Evolutionary conservation across 129 eudicot genomes (phyloP), one percentile per base, ranked within the genome.

Genomic region (Silybum marianum): DNA sequence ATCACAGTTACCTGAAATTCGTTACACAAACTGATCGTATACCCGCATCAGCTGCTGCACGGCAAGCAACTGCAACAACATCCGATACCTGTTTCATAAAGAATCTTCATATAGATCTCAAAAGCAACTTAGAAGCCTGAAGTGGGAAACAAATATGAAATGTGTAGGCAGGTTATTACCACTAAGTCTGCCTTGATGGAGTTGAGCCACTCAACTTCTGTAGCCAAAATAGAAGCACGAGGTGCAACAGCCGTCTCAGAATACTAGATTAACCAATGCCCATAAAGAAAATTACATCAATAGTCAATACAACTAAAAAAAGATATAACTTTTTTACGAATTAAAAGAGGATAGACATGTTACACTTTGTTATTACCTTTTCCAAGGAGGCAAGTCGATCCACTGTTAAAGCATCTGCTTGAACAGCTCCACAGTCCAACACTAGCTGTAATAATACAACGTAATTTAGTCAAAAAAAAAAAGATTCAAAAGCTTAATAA

Each of bases 11-110:
- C 99, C 99, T 95, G 88, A 95, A 95, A 88, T 95, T 95, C 7
- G 99, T 93, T 72, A 93, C 95, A 84, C 99, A 95, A 78, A 95
- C 97, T 69, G 97, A 91, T 34, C 93, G 98, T 66, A 95, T 88
- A 28, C 99, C 99, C 77, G 99, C 99, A 89, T 95, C 99, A 58
- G 98, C 97, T 85, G 99, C 99, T 69, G 98, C 99, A 23, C 99
- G 90, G 76, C 98, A 95, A 80, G 99, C 97, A 77, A 95, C 98
- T 51, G 99, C 98, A 81, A 95, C 99, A 77, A 93, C 99, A 88
- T 95, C 99, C 40, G 99, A 95, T 18, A 95, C 95, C 99, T 95
- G 77, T 80, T 75, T 24, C 84, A 75, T 69, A 63, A 42, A 69
- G 3, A 51, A 46, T 34, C 12, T 24, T 60, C 24, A 39, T 28